These are phyloP conservation scores for Aspergillus tanneri DNA, from an alignment of 2,329 filamentous ascomycete species.

Conservation along the genomic window DNA sequence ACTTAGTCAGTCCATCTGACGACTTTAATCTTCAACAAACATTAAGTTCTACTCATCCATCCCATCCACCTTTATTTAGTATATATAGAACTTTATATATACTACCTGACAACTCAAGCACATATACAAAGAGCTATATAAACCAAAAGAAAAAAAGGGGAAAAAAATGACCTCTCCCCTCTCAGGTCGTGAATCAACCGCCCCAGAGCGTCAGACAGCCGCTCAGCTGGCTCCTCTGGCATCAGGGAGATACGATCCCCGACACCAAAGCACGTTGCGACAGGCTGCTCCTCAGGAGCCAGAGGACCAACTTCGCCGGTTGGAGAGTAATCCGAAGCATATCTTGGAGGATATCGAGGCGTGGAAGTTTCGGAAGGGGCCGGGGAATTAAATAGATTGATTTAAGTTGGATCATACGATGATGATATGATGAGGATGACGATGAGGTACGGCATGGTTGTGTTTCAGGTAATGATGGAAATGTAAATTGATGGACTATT, in stretches of 20 bases:
- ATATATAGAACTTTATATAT: not conserved
- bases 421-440: not conserved
- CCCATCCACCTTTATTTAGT: not conserved
- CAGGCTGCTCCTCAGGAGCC: slow-evolving; percentile 22
- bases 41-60: not conserved
- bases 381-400: slow-evolving; percentile 5
- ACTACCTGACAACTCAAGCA: not conserved
- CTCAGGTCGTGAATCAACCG: slow-evolving; percentile 73
- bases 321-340: slow-evolving; percentile 46
- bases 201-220: slow-evolving; percentile 66
- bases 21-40: not conserved
- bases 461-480: too few species aligned
- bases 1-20: not conserved
- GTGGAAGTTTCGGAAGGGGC: slow-evolving; percentile 31
- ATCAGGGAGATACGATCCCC: slow-evolving; percentile 56
- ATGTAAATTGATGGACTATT: too few species aligned
- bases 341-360: slow-evolving; percentile 39
- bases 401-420: not conserved
- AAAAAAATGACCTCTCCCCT: slow-evolving; percentile 59
- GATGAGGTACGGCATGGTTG: too few species aligned
- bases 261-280: slow-evolving; percentile 27
- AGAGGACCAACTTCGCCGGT: slow-evolving; percentile 4
- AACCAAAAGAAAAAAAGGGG: slow-evolving; percentile 3
- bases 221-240: slow-evolving; percentile 61
- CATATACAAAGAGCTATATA: not conserved